Percentiles rank a stretch among this genome's conserved stretches.
phyloP scores from a whole-genome alignment of 164 flowering plant genomes.

The Stephania japonica region DNA sequence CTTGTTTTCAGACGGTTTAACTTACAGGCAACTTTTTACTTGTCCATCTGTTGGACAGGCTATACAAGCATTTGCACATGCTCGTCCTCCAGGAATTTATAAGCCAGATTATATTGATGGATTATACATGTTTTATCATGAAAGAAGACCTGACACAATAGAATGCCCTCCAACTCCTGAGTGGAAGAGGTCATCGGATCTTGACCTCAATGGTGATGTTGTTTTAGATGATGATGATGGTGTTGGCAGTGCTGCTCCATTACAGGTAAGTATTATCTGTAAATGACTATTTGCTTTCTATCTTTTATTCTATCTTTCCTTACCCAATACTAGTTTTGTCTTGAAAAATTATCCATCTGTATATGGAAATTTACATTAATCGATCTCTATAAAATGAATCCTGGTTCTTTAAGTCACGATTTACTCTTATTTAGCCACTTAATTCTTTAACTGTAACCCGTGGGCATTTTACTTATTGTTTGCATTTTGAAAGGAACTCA shows the following conservation, averaged over 20 bases:
- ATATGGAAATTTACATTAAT: neutral
- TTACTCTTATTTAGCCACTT: too few relatives aligned
- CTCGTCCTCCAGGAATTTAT: constrained; percentile 98
- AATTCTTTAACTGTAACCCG: neutral
- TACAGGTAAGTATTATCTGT: constrained; percentile 37
- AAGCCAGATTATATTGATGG: constrained; percentile 89
- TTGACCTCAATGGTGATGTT: constrained; percentile 97
- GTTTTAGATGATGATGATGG: constrained; percentile 89
- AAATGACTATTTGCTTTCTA: neutral
- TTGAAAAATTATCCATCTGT: neutral
- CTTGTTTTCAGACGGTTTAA: neutral
- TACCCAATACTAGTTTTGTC: neutral
- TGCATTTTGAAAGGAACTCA: neutral
- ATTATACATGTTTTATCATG: constrained; percentile 82
- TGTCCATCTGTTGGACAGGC: constrained; percentile 44
- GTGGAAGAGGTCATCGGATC: constrained; percentile 89
- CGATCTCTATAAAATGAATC: too few relatives aligned
- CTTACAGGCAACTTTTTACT: constrained; percentile 4
- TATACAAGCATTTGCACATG: constrained; percentile 60
- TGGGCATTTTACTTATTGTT: neutral
- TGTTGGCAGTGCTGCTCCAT: constrained; percentile 47
- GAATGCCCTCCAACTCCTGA: constrained; percentile 88
- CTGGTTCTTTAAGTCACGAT: too few relatives aligned
- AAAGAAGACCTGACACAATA: constrained; percentile 64
- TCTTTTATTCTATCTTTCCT: neutral